Percentiles rank a stretch among this genome's conserved stretches.
Evolutionary conservation across 2,329 filamentous ascomycete species (phyloP).

Genomic region (Cladosporium oxysporum): DNA sequence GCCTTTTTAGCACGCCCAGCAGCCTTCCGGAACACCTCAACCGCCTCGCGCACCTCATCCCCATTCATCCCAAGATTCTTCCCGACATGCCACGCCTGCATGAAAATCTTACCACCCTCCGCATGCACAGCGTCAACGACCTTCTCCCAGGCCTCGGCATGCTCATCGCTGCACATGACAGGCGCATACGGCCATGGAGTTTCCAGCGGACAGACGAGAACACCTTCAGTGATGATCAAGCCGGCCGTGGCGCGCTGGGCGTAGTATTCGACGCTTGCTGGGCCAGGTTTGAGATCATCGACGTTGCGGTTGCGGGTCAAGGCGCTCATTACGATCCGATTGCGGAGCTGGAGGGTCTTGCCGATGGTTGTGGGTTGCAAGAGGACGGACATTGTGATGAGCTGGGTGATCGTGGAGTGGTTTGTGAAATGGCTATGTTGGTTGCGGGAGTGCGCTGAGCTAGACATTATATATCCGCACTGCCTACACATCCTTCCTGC

Average conservation of each 20-base stretch:
- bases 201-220: not conserved
- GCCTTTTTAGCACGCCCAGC: not conserved
- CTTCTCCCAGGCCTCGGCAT: not conserved
- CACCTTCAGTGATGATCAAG: not conserved
- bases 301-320: conserved; percentile 7
- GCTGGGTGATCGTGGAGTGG: not conserved
- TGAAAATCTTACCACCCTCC: not conserved
- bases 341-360: not conserved
- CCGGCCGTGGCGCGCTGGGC: conserved; percentile 2
- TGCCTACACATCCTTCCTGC: no score
- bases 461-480: no score
- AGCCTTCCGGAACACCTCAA: not conserved
- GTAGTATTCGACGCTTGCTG: conserved; percentile 9
- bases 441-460: no score
- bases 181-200: not conserved
- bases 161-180: not conserved
- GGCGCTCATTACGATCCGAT: conserved; percentile 1
- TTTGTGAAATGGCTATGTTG: no score
- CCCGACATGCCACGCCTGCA: conserved; percentile 8
- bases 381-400: not conserved
- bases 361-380: not conserved
- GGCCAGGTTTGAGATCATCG: not conserved
- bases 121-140: conserved; percentile 10
- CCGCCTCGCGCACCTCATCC: not conserved
- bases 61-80: not conserved